A percentile compares a stretch with the other conserved stretches of the same genome.
These are phyloP conservation scores for Microcera coccophila DNA, from an alignment of 2,329 filamentous ascomycete species.

Conservation along the genomic window DNA sequence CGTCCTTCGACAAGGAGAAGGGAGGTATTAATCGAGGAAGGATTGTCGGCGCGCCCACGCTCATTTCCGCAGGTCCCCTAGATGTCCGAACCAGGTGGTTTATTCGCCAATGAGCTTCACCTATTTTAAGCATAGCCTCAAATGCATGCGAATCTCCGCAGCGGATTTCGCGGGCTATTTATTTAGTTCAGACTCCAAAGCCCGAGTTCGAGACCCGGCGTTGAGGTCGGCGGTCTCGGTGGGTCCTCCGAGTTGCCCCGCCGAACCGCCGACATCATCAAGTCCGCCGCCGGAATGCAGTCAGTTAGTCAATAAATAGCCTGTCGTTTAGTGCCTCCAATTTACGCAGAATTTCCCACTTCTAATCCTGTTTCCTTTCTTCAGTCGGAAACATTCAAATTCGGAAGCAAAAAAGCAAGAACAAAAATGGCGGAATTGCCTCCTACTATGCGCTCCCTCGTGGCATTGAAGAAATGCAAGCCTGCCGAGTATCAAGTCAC, in stretches of 20 bases:
- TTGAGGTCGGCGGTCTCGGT: slow-evolving; percentile 26
- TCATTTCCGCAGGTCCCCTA: too few relatives aligned
- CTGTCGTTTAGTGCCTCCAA: neutral
- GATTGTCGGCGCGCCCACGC: too few relatives aligned
- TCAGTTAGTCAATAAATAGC: neutral
- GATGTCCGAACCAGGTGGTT: too few relatives aligned
- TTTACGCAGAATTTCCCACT: neutral
- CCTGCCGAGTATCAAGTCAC: slow-evolving; percentile 38
- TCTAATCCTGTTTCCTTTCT: neutral
- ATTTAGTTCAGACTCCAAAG: too few relatives aligned
- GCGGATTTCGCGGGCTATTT: too few relatives aligned
- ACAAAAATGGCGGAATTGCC: slow-evolving; percentile 32
- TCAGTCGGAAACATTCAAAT: neutral
- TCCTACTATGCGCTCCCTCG: slow-evolving; percentile 42
- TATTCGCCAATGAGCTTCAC: too few relatives aligned
- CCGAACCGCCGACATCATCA: slow-evolving; percentile 15
- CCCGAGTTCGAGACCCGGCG: too few relatives aligned
- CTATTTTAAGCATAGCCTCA: too few relatives aligned
- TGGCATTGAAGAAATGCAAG: slow-evolving; percentile 36
- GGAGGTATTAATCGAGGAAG: too few relatives aligned
- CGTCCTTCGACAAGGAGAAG: too few relatives aligned
- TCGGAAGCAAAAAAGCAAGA: too few relatives aligned
- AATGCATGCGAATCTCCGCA: too few relatives aligned
- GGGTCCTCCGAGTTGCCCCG: slow-evolving; percentile 12
- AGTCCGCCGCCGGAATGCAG: neutral